Percentiles rank a stretch among this genome's conserved stretches.
These are phyloP conservation scores for Phytopythium litorale DNA, from an alignment of 352 stramenopile species.

Conservation along the genomic window DNA sequence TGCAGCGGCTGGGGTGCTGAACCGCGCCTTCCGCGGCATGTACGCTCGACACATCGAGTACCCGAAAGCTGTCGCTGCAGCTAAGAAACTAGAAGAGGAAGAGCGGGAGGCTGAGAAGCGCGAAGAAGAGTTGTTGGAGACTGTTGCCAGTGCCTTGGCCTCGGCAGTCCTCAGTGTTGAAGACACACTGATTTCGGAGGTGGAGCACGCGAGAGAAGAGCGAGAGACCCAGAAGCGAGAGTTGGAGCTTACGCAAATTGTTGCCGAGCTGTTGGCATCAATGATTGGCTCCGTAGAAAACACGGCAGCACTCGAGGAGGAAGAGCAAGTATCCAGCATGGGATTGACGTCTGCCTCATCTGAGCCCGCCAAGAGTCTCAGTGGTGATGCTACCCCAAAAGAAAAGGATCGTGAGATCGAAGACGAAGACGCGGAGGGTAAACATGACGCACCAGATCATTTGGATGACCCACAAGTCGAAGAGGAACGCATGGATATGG, in stretches of 20 bases:
- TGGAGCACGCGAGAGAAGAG: neutral
- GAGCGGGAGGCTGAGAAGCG: neutral
- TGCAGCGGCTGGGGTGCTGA: constrained; percentile 19
- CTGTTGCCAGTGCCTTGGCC: neutral
- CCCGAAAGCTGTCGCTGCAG: constrained; percentile 1
- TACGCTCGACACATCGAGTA: constrained; percentile 8
- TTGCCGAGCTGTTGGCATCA: neutral
- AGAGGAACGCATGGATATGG: neutral
- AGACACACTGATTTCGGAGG: constrained; percentile 2
- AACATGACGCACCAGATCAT: neutral
- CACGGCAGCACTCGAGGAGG: neutral
- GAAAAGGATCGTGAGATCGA: neutral
- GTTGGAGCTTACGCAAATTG: neutral
- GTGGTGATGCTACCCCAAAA: neutral
- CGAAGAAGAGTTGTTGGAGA: neutral
- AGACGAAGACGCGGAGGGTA: neutral
- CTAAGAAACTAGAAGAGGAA: neutral
- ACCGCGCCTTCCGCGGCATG: constrained; percentile 32
- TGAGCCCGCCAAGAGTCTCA: neutral
- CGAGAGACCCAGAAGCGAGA: neutral
- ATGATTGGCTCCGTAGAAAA: neutral
- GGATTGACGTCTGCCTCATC: neutral
- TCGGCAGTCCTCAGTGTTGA: neutral
- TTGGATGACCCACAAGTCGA: neutral
- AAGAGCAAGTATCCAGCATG: neutral